These are phyloP conservation scores for Aureobasidium lini DNA, from an alignment of 2,329 filamentous ascomycete genomes.

Conservation along the genomic window DNA sequence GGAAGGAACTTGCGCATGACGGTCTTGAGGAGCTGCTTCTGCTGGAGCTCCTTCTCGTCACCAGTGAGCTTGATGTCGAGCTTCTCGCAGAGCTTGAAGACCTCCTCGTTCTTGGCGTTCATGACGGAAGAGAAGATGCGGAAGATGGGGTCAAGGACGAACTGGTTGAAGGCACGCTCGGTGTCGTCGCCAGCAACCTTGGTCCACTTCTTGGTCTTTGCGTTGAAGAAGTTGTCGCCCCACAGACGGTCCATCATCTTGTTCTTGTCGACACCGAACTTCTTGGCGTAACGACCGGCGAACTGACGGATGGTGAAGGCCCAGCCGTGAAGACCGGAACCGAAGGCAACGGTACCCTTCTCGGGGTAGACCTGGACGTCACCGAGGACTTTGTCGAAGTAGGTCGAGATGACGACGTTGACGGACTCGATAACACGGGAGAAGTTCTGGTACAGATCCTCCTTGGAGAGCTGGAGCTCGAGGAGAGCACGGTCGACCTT, in stretches of 20 bases:
- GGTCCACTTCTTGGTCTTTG: conserved; percentile 99
- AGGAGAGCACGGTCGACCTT: conserved; percentile 99
- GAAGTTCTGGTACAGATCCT: conserved; percentile 99
- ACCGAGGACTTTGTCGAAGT: conserved; percentile 93
- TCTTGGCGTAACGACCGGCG: conserved; percentile 93
- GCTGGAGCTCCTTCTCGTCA: conserved; percentile 89
- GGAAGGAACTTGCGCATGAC: conserved; percentile 99
- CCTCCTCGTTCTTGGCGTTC: conserved; percentile 98
- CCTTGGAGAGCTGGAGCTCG: conserved; percentile 96
- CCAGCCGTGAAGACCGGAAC: conserved; percentile 99
- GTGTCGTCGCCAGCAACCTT: conserved; percentile 73
- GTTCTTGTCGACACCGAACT: conserved; percentile 98
- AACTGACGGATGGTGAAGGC: conserved; percentile 99
- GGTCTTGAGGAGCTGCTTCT: conserved; percentile 95
- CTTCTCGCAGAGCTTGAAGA: conserved; percentile 76
- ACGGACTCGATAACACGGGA: conserved; percentile 99
- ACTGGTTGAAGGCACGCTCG: conserved; percentile 99
- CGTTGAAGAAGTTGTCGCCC: conserved; percentile 99
- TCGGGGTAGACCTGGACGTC: conserved; percentile 98
- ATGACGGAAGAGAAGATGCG: conserved; percentile 94
- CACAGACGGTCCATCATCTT: conserved; percentile 99
- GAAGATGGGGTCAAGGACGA: conserved; percentile 99
- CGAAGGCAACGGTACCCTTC: conserved; percentile 96
- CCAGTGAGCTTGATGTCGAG: conserved; percentile 81
- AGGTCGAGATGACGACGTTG: conserved; percentile 99